Conservation (phyloP, 176 grass and related monocot genomes). For the Thalia dealbata region DNA sequence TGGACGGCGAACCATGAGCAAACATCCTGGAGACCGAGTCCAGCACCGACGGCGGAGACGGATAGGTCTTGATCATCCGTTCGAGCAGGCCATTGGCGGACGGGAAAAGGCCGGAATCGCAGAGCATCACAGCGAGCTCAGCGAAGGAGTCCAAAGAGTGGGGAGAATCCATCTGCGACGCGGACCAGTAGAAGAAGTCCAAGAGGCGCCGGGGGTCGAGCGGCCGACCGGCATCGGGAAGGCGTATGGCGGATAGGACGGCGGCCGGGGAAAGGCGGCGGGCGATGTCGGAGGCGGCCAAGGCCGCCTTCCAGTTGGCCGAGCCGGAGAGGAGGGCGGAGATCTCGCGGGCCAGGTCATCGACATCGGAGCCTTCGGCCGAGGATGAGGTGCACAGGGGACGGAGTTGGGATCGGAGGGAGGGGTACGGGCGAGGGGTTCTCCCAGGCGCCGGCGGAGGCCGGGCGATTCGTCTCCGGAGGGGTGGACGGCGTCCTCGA, state of each 20-base stretch:
- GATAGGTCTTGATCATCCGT: constrained; percentile 42
- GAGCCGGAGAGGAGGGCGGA: constrained; percentile 34
- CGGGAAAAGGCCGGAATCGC: constrained; percentile 18
- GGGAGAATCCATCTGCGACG: constrained; percentile 18
- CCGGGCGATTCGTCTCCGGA: neutral
- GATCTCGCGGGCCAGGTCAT: constrained; percentile 41
- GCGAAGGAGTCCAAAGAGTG: constrained; percentile 30
- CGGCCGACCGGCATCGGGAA: neutral
- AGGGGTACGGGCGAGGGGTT: neutral
- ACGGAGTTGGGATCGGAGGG: neutral
- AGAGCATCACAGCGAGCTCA: constrained; percentile 38
- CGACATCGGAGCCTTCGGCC: constrained; percentile 8
- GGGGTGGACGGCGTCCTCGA: neutral
- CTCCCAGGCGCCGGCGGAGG: neutral
- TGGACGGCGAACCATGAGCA: neutral
- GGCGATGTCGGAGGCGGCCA: constrained; percentile 37
- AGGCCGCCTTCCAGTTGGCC: constrained; percentile 42
- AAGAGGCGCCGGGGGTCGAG: constrained; percentile 41
- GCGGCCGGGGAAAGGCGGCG: constrained; percentile 27
- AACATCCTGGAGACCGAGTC: constrained; percentile 23
- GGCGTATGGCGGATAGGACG: constrained; percentile 24
- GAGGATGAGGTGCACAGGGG: constrained; percentile 6
- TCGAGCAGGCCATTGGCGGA: constrained; percentile 40
- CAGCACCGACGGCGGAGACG: constrained; percentile 25
- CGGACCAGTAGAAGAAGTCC: constrained; percentile 73